phyloP scores from a whole-genome alignment of 345 rosid genomes.

The Gossypium sturtianum region DNA sequence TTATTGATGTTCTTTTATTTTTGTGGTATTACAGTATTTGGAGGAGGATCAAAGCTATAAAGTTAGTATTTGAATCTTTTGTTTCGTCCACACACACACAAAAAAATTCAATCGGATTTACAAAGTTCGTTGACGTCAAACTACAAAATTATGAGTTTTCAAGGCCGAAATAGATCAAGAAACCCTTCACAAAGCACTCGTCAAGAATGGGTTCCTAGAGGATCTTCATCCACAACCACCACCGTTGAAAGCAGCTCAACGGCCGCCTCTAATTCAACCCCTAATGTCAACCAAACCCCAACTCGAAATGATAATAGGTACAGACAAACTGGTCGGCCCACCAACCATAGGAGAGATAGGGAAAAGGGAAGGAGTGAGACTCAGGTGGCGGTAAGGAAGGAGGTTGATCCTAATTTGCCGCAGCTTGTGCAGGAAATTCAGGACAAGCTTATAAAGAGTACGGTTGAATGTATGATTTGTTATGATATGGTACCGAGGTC shows the following conservation, averaged over 20 bases:
- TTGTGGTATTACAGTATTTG: background rate
- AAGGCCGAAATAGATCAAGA: constrained; percentile 41
- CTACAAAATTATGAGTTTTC: constrained; percentile 49
- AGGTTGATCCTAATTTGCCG: constrained; percentile 60
- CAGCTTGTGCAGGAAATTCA: constrained; percentile 87
- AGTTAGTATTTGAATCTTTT: background rate
- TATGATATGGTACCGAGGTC: constrained; percentile 82
- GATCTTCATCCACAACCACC: constrained; percentile 20
- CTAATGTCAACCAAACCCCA: constrained; percentile 16
- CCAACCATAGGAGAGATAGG: constrained; percentile 39
- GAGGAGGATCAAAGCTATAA: background rate
- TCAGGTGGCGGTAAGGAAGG: constrained; percentile 21
- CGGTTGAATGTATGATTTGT: constrained; percentile 94
- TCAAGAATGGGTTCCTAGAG: constrained; percentile 77
- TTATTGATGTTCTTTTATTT: background rate
- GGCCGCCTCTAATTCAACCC: constrained; percentile 12
- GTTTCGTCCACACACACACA: background rate
- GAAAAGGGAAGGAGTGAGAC: constrained; percentile 26
- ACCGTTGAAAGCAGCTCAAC: constrained; percentile 24
- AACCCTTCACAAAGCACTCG: constrained; percentile 30
- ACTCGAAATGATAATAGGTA: constrained; percentile 26
- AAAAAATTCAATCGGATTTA: background rate
- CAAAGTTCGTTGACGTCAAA: background rate
- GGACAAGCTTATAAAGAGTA: constrained; percentile 70
- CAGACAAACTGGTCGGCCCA: constrained; percentile 23